These are phyloP conservation scores for Ascochyta rabiei DNA, from an alignment of 2,329 filamentous ascomycete species.

Conservation along the genomic window DNA sequence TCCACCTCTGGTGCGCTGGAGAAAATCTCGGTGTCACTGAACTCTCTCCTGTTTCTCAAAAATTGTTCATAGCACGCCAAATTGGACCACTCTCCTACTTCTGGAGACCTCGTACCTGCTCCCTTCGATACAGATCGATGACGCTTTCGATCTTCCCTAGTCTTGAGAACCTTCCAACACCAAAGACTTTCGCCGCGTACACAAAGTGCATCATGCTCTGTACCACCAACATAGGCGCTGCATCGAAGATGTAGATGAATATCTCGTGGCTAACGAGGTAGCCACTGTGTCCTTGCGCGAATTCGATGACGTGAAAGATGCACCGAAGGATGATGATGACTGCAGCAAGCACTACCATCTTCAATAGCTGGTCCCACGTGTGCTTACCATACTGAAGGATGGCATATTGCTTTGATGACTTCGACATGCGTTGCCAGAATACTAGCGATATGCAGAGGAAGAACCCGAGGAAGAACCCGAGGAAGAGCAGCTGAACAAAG, in stretches of 20 bases:
- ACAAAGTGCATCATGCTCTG: slow-evolving; percentile 45
- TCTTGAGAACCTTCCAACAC: slow-evolving; percentile 10
- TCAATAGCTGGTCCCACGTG: slow-evolving; percentile 46
- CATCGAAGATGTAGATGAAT: slow-evolving; percentile 56
- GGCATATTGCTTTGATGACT: slow-evolving; percentile 14
- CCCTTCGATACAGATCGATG: slow-evolving; percentile 26
- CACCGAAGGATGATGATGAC: slow-evolving; percentile 56
- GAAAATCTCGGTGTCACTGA: not conserved
- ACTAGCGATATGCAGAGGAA: slow-evolving; percentile 30
- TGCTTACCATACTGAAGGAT: slow-evolving; percentile 42
- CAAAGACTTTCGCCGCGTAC: slow-evolving; percentile 26
- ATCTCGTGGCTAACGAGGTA: slow-evolving; percentile 52
- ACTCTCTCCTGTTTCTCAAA: not conserved
- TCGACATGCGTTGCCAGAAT: slow-evolving; percentile 30
- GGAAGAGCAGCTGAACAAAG: slow-evolving; percentile 32
- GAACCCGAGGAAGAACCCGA: slow-evolving; percentile 31
- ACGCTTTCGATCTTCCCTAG: slow-evolving; percentile 23
- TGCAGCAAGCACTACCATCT: slow-evolving; percentile 52
- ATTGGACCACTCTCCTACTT: not conserved
- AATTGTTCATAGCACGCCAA: not conserved
- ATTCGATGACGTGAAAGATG: slow-evolving; percentile 58
- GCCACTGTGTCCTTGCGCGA: slow-evolving; percentile 52
- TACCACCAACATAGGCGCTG: slow-evolving; percentile 50
- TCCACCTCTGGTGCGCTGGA: not conserved
- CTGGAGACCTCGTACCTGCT: not conserved